Base-by-base conservation (phyloP, 2,329 filamentous ascomycete species). In the Aspergillus sp. region DNA sequence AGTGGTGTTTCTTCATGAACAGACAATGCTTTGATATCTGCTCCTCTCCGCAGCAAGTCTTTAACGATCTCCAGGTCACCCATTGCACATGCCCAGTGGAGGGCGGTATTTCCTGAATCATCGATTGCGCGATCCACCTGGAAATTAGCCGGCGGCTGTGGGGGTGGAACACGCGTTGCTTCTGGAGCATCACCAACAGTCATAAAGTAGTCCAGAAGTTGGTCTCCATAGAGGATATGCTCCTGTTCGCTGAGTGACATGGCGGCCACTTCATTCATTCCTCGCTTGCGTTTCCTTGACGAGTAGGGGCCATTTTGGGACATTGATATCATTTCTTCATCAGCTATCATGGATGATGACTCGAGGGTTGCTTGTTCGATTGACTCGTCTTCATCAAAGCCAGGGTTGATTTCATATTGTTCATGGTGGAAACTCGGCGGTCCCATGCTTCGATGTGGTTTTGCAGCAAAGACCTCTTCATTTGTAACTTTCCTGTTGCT, bases 51-150 rank as follows among this genome's bases (percentile, higher is more conserved):
- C 66, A 95, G 89, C 17, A 99, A 81, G 73, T 96, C 89, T 73
- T 89, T 91, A 61, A 97, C 91, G 15, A 98, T 90, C 49, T 93
- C 90, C 30, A 97, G 81, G 65, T 98, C 95, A 58, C 95, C 95
- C 93, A 99, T 99, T 22, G 95, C 91, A 53, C 91, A 92, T 17
- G 93, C 95, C 95, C 95, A 99, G 72, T 99, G 95, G 64, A 99
- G 83, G 5, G 93, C 93, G 2, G 92, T 96, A 70, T 98, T 93
- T 9, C 89, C 88, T 67, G 96, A 92, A 44, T 92, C 89, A 72
- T 99, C 95, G 61, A 99, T 97, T n/a, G 88, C 83, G 73, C 91
- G 90, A 74, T 99, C 89, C 5, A 96, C 87, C 69, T 96, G 88
- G 68, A 96, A 96, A 71, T 91, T 89, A 34, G 86, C 80, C 0